Percentiles rank a stretch among this genome's conserved stretches.
phyloP scores from a whole-genome alignment of 441 rosid species.

The Jatropha podagrica region DNA sequence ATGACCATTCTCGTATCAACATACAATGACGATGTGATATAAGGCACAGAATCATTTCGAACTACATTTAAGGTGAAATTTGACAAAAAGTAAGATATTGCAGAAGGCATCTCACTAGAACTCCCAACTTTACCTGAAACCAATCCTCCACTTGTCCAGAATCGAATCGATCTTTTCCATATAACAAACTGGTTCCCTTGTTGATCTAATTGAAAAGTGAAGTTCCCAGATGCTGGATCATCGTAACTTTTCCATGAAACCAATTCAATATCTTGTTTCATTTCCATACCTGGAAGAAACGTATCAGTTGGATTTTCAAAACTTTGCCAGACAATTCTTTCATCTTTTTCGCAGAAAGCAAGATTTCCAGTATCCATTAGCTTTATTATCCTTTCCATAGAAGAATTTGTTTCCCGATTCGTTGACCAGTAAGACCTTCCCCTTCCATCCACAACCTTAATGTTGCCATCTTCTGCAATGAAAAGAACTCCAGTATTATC shows the following conservation, averaged over 20 bases:
- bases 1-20: conserved; percentile 41
- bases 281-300: conserved; percentile 74
- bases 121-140: conserved; percentile 33
- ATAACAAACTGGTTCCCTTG: conserved; percentile 40
- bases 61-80: conserved; percentile 41
- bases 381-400: conserved; percentile 25
- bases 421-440: conserved; percentile 35
- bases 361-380: conserved; percentile 60
- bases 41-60: conserved; percentile 33
- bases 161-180: conserved; percentile 35
- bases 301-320: conserved; percentile 64
- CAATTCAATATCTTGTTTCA: conserved; percentile 37
- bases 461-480: conserved; percentile 40
- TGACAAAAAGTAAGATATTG: conserved; percentile 40
- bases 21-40: conserved; percentile 33
- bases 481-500: conserved; percentile 27
- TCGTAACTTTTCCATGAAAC: conserved; percentile 47
- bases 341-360: conserved; percentile 31
- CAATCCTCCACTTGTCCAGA: conserved; percentile 45
- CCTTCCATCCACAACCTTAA: conserved; percentile 32
- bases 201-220: conserved; percentile 45
- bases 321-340: conserved; percentile 54
- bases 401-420: conserved; percentile 18
- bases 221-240: conserved; percentile 57
- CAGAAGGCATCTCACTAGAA: conserved; percentile 42